These are phyloP conservation scores for Acephala macrosclerotiorum DNA, from an alignment of 2,329 filamentous ascomycete genomes.

Conservation along the genomic window DNA sequence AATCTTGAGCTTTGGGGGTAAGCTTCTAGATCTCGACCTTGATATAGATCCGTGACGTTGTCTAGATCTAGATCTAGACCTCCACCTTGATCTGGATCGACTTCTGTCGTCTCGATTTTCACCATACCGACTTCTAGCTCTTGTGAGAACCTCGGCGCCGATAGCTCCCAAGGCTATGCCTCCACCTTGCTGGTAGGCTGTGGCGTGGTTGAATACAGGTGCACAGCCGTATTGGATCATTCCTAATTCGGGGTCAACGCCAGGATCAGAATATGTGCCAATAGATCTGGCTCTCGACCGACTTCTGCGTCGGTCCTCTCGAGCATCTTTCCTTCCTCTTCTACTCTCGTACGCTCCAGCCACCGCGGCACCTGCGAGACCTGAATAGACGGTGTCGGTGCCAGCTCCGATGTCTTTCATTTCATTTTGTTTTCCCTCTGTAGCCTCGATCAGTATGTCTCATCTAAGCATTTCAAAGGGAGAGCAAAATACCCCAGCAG, in stretches of 20 bases:
- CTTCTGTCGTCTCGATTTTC: conserved; percentile 54
- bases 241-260: conserved; percentile 70
- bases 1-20: conserved; percentile 61
- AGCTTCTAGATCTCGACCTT: conserved; percentile 33
- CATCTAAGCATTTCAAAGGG: too few relatives aligned
- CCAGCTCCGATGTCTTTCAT: conserved; percentile 57
- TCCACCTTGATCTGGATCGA: conserved; percentile 47
- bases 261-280: conserved; percentile 55
- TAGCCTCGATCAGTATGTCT: too few relatives aligned
- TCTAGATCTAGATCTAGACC: too few relatives aligned
- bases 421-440: too few relatives aligned
- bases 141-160: conserved; percentile 65
- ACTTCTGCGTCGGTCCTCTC: conserved; percentile 44
- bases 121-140: conserved; percentile 67
- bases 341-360: conserved; percentile 67
- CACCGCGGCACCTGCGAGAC: conserved; percentile 65
- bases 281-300: conserved; percentile 58
- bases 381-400: conserved; percentile 67
- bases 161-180: conserved; percentile 69
- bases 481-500: too few relatives aligned
- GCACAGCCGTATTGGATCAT: conserved; percentile 71
- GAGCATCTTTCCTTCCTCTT: conserved; percentile 65
- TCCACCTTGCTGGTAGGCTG: conserved; percentile 38
- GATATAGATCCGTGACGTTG: too few relatives aligned
- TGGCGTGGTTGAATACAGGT: conserved; percentile 55